These are phyloP conservation scores for Rickenella mellea DNA, from an alignment of 768 basidiomycete species.

Conservation along the genomic window DNA sequence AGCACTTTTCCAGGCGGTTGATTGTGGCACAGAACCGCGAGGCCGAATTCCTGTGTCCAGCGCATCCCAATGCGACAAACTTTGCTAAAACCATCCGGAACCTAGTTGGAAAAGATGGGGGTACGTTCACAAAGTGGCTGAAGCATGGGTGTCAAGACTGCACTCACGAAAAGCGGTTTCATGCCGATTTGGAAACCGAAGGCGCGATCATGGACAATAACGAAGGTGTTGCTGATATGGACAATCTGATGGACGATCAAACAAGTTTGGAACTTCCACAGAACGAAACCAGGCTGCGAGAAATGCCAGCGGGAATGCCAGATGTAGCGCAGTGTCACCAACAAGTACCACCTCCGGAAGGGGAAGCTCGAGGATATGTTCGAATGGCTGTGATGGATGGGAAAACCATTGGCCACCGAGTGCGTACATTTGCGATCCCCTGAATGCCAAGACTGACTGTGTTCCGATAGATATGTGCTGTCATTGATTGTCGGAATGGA, in stretches of 20 bases:
- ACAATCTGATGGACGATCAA: no score
- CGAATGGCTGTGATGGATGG: constrained; percentile 26
- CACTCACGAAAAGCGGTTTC: constrained; percentile 16
- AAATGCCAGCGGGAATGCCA: no score
- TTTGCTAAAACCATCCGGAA: constrained; percentile 7
- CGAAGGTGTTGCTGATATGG: no score
- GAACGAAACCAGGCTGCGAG: no score
- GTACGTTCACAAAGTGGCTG: constrained; percentile 7
- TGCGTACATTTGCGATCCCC: constrained; percentile 5
- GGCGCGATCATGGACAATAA: constrained; percentile 4
- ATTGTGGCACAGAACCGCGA: constrained; percentile 10
- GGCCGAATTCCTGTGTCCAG: constrained; percentile 5
- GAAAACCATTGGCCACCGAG: constrained; percentile 17
- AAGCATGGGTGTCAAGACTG: constrained; percentile 13
- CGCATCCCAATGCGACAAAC: constrained; percentile 9
- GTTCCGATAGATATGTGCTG: constrained; percentile 17
- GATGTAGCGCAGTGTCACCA: no score
- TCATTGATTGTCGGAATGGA: constrained; percentile 11
- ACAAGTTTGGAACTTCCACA: no score
- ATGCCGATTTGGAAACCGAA: constrained; percentile 8
- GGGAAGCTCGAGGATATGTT: constrained; percentile 13
- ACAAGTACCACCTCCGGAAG: constrained; percentile 1
- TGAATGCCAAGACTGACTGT: not conserved
- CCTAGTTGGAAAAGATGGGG: constrained; percentile 11
- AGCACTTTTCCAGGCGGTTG: constrained; percentile 17